A percentile compares a stretch with the other conserved stretches of the same genome.
These are phyloP conservation scores for Athelia sp. DNA, from an alignment of 1,284 basidiomycete genomes.

Conservation along the genomic window DNA sequence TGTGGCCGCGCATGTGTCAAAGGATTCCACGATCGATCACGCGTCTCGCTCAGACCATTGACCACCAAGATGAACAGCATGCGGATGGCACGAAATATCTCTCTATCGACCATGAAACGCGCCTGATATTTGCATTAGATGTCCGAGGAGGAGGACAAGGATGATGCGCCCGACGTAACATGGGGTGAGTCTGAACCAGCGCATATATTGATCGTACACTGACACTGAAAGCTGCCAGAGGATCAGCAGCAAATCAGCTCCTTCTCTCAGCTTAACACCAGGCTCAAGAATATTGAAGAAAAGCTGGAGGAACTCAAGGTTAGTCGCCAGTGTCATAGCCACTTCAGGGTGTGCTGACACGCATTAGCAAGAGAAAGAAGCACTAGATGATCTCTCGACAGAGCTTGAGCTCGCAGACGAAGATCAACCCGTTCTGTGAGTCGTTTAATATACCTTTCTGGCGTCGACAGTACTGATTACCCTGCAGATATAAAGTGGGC, in stretches of 20 bases:
- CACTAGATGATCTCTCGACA: slow-evolving; percentile 82
- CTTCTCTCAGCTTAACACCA: slow-evolving; percentile 89
- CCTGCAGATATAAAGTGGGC: slow-evolving; percentile 79
- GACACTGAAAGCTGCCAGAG: slow-evolving; percentile 41
- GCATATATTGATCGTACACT: neutral
- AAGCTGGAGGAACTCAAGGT: slow-evolving; percentile 73
- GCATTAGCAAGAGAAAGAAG: slow-evolving; percentile 84
- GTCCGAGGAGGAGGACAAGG: slow-evolving; percentile 65
- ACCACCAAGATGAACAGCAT: slow-evolving; percentile 36
- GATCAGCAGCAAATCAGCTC: slow-evolving; percentile 92
- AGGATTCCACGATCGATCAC: neutral
- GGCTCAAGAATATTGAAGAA: slow-evolving; percentile 69
- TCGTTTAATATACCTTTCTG: slow-evolving; percentile 5
- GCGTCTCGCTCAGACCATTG: neutral
- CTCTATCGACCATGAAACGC: neutral
- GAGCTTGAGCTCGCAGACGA: slow-evolving; percentile 93
- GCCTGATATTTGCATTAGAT: neutral
- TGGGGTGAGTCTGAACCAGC: slow-evolving; percentile 62
- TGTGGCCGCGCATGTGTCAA: neutral
- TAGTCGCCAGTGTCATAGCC: slow-evolving; percentile 4
- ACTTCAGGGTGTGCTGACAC: neutral
- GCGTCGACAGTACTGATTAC: neutral
- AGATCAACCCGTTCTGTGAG: slow-evolving; percentile 72
- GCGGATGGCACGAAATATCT: slow-evolving; percentile 43
- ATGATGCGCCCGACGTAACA: slow-evolving; percentile 84